phyloP scores from a whole-genome alignment of 768 basidiomycete genomes.

The Paxillus involutus region DNA sequence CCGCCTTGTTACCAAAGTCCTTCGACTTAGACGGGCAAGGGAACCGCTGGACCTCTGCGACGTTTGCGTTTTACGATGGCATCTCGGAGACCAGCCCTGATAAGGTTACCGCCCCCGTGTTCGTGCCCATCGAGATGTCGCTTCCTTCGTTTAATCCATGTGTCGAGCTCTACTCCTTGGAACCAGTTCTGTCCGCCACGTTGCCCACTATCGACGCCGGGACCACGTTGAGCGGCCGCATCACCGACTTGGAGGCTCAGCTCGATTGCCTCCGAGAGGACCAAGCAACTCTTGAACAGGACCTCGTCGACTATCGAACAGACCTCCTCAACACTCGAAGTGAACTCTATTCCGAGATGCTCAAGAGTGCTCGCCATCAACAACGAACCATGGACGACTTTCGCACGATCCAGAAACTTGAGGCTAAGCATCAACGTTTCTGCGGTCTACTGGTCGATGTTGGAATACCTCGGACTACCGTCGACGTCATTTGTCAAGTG shows the following conservation, averaged over 20 bases:
- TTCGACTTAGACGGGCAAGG: not conserved
- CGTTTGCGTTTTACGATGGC: not conserved
- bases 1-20: slow-evolving; percentile 13
- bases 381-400: slow-evolving; percentile 23
- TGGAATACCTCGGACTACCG: slow-evolving; percentile 23
- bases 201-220: not conserved
- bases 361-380: slow-evolving; percentile 24
- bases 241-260: slow-evolving; percentile 13
- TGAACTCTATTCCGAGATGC: slow-evolving; percentile 30
- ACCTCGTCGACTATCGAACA: slow-evolving; percentile 25
- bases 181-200: not conserved
- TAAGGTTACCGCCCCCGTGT: slow-evolving; percentile 17
- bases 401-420: slow-evolving; percentile 26
- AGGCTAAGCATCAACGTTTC: slow-evolving; percentile 24
- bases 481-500: slow-evolving; percentile 21
- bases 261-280: slow-evolving; percentile 12
- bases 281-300: slow-evolving; percentile 22
- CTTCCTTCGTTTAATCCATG: slow-evolving; percentile 25
- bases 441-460: slow-evolving; percentile 24
- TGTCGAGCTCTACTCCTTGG: slow-evolving; percentile 18
- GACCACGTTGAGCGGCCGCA: slow-evolving; percentile 4
- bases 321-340: slow-evolving; percentile 30
- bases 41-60: not conserved
- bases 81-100: not conserved
- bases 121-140: slow-evolving; percentile 19